Evolutionary conservation across 805 yeast species (phyloP), one percentile per base, ranked within the genome.

Genomic region (Ogataea thermomethanolica): DNA sequence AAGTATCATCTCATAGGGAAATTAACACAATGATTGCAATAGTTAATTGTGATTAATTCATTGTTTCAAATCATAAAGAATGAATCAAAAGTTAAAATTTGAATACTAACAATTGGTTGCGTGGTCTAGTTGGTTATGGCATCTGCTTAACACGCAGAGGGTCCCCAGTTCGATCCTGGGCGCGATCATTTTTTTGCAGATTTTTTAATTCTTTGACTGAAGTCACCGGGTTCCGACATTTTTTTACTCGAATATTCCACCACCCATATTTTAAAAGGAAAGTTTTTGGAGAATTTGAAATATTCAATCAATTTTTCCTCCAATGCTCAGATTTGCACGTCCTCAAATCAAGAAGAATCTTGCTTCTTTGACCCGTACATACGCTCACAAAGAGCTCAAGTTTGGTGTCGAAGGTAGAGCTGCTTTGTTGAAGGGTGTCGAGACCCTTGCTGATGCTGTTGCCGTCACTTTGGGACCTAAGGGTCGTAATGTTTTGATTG

Each of bases 131-230:
- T 71, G 96, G 96, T 89, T 80, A 90, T 90, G 96, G 95, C 96
- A 85, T 86, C 93, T 89, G 96, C 96, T 87, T 90, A 88, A 90
- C 97, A 90, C 96, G 96, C 96, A 88, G 93, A 86, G 86, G 89
- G 97, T 91, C 97, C 96, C 97, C 96, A 89, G 97, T 91, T 91
- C 97, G 96, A 91, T 88, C 97, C 97, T 89, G 97, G 97, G 97
- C 89, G 84, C 81, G 87, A 84, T 88, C 96, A 89, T 30, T 54
- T 61, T 71, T 69, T 65, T 55, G 52, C 28, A 8, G 14, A 14
- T 4, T 9, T 15, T 15, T 24, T 23, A 4, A 17, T 17, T 3
- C 5, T 17, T 17, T 17, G 20, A 17, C 20, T 17, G n/a, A n/a
- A 17, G 20, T 27, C 12, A 17, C 23, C 29, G 25, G 43, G 49